Evolutionary conservation across 129 eudicot species (phyloP).

Genomic region (Tagetes erecta): DNA sequence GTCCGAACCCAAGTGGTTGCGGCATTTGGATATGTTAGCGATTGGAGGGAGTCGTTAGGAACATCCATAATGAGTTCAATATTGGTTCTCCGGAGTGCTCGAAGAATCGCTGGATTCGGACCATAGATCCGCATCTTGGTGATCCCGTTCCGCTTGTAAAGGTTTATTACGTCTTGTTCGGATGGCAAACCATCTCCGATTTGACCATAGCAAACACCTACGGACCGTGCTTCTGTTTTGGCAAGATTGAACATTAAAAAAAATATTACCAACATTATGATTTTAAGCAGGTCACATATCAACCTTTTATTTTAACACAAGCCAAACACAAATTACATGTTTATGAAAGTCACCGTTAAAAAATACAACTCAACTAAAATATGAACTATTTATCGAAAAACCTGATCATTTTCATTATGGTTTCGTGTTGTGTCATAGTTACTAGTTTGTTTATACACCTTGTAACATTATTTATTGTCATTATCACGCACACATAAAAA

Average conservation of each 20-base stretch:
- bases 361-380: too few species aligned
- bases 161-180: conserved; percentile 31
- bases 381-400: too few species aligned
- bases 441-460: too few species aligned
- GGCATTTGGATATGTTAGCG: conserved; percentile 13
- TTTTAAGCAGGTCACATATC: too few species aligned
- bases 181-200: conserved; percentile 36
- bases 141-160: conserved; percentile 26
- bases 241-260: not conserved
- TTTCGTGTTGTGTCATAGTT: too few species aligned
- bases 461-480: too few species aligned
- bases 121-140: conserved; percentile 37
- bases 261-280: too few species aligned
- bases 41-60: conserved; percentile 32
- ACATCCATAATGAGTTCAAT: conserved; percentile 41
- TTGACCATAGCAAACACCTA: conserved; percentile 46
- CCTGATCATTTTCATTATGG: too few species aligned
- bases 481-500: too few species aligned
- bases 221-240: conserved; percentile 34
- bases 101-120: conserved; percentile 31
- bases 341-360: too few species aligned
- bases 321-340: too few species aligned
- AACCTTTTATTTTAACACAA: too few species aligned
- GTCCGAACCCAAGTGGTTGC: conserved; percentile 44
- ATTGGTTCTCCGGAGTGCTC: conserved; percentile 38